Conservation (phyloP, 2,329 filamentous ascomycete genomes). For the Botrytis fabae region DNA sequence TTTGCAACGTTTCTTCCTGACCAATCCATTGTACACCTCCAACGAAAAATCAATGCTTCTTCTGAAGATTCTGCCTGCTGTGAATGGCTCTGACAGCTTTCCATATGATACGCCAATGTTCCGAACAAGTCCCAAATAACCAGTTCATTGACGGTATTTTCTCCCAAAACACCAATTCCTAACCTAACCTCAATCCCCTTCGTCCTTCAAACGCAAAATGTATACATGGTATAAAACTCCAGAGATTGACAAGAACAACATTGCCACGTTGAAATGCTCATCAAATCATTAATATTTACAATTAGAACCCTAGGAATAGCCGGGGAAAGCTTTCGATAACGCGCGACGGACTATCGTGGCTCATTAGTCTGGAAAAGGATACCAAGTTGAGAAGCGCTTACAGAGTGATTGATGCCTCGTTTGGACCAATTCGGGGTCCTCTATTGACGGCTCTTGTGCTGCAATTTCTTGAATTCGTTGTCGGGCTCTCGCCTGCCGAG, state of each 20-base stretch:
- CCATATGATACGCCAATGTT: neutral
- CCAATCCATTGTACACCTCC: neutral
- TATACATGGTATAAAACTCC: slow-evolving; percentile 22
- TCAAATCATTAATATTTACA: slow-evolving; percentile 18
- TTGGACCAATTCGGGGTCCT: slow-evolving; percentile 32
- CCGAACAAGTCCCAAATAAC: neutral
- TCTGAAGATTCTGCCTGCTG: neutral
- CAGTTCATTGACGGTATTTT: neutral
- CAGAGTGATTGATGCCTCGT: slow-evolving; percentile 24
- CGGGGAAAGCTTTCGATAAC: slow-evolving; percentile 36
- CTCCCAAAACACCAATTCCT: slow-evolving; percentile 3
- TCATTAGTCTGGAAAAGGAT: slow-evolving; percentile 17
- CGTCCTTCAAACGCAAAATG: neutral
- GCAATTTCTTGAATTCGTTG: slow-evolving; percentile 35
- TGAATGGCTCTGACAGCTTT: neutral
- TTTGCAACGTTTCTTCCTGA: neutral
- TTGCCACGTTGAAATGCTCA: slow-evolving; percentile 30
- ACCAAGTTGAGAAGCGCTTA: slow-evolving; percentile 28
- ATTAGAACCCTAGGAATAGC: slow-evolving; percentile 29
- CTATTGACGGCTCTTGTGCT: slow-evolving; percentile 30
- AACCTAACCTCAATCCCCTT: neutral
- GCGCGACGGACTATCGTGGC: slow-evolving; percentile 30
- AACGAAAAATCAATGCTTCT: neutral
- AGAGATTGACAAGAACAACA: neutral
- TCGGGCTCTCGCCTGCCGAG: slow-evolving; percentile 32